Percentiles rank a stretch among this genome's conserved stretches.
Evolutionary conservation across 495 filamentous ascomycete genomes (phyloP).

Genomic region (Hypoxylon crocopeplum): DNA sequence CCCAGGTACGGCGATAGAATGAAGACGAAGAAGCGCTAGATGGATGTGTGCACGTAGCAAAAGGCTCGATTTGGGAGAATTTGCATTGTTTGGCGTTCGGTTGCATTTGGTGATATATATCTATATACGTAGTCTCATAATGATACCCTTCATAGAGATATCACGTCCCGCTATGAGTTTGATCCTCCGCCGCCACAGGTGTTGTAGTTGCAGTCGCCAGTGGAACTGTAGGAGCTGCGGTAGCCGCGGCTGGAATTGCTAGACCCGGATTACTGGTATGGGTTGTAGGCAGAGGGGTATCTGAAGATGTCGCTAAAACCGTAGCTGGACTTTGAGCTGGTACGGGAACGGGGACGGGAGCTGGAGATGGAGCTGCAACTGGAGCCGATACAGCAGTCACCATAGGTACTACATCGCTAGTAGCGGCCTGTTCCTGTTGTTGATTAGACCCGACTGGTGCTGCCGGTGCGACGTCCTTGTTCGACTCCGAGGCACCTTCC

Average conservation of each 20-base stretch:
- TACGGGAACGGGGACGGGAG: background rate
- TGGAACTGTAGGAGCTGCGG: background rate
- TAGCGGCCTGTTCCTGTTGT: constrained; percentile 2
- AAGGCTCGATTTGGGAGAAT: background rate
- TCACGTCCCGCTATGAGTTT: constrained; percentile 14
- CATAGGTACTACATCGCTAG: background rate
- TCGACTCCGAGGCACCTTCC: constrained; percentile 6
- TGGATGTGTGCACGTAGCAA: background rate
- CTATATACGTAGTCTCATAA: constrained; percentile 26
- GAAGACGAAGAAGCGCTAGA: constrained; percentile 49
- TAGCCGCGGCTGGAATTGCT: background rate
- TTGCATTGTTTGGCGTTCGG: constrained; percentile 29
- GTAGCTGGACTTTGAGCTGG: background rate
- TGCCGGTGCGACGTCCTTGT: background rate
- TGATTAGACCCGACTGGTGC: background rate
- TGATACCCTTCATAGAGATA: constrained; percentile 33
- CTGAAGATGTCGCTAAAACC: background rate
- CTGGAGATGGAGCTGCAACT: background rate
- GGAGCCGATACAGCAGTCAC: background rate
- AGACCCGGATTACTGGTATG: background rate
- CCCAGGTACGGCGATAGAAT: constrained; percentile 55
- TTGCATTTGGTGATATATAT: constrained; percentile 26
- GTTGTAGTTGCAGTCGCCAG: background rate
- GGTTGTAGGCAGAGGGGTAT: background rate
- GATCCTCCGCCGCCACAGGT: constrained; percentile 13